Conservation (phyloP, 2,329 filamentous ascomycete species). For the Zymoseptoria tritici region DNA sequence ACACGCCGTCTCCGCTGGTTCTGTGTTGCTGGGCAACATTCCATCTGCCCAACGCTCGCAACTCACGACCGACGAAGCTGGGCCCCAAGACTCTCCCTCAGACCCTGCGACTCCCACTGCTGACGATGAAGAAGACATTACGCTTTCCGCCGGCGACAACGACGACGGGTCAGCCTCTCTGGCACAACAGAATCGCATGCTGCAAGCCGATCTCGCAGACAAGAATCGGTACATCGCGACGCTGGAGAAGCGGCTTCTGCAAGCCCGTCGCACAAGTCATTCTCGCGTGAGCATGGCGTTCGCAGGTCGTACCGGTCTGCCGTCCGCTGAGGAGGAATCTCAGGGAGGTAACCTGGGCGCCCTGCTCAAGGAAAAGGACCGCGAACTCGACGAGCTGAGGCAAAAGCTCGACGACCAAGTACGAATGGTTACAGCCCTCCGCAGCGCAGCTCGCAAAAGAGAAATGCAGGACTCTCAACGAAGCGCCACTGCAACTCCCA, state of each 20-base stretch:
- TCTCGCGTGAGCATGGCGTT: conserved; percentile 75
- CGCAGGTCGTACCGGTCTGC: conserved; percentile 34
- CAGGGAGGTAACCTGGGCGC: conserved; percentile 57
- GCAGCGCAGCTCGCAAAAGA: conserved; percentile 75
- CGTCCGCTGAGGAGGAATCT: conserved; percentile 47
- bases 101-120: conserved; percentile 25
- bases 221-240: conserved; percentile 96
- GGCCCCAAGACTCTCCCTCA: neutral
- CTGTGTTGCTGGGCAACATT: conserved; percentile 25
- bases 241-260: conserved; percentile 81
- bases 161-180: conserved; percentile 80
- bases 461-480: conserved; percentile 47
- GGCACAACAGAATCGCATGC: conserved; percentile 76
- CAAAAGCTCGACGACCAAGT: conserved; percentile 90
- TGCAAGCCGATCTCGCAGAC: conserved; percentile 91
- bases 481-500: conserved; percentile 1
- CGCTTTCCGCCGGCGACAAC: conserved; percentile 52
- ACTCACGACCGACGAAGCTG: conserved; percentile 24
- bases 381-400: conserved; percentile 84
- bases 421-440: conserved; percentile 79
- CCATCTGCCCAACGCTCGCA: conserved; percentile 24
- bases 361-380: conserved; percentile 77
- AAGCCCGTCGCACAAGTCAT: conserved; percentile 83
- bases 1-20: conserved; percentile 25
- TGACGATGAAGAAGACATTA: conserved; percentile 42